A percentile compares a stretch with the other conserved stretches of the same genome.
Conservation (phyloP, 352 stramenopile genomes). For the Pythium apleroticum region DNA sequence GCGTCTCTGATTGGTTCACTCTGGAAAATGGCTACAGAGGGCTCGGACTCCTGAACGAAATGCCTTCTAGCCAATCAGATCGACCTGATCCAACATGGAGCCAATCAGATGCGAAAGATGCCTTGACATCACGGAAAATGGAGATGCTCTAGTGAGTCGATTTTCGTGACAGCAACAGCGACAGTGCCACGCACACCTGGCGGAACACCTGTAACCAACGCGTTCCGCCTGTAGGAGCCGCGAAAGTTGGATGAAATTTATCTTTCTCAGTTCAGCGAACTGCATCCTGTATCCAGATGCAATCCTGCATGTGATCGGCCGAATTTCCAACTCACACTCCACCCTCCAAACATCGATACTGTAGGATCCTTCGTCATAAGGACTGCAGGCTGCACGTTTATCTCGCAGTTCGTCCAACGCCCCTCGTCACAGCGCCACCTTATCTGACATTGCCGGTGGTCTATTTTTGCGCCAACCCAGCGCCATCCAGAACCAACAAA, state of each 20-base stretch:
- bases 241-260: not conserved
- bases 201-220: not conserved
- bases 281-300: not conserved
- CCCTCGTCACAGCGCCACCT: not conserved
- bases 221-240: not conserved
- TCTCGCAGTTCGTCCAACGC: not conserved
- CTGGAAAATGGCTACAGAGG: not conserved
- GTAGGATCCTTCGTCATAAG: not conserved
- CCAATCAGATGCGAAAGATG: not conserved
- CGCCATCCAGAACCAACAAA: conserved; percentile 3
- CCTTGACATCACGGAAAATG: not conserved
- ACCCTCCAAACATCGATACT: no score
- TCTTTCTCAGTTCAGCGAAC: not conserved
- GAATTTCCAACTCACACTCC: no score
- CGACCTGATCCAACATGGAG: not conserved
- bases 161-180: not conserved
- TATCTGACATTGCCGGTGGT: not conserved
- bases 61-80: not conserved
- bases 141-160: not conserved
- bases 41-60: not conserved
- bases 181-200: not conserved
- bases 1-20: not conserved
- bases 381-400: not conserved
- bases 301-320: no score
- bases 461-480: conserved; percentile 1